Base-by-base conservation (phyloP, 768 basidiomycete species). In the Coprinellus aureogranulatus region DNA sequence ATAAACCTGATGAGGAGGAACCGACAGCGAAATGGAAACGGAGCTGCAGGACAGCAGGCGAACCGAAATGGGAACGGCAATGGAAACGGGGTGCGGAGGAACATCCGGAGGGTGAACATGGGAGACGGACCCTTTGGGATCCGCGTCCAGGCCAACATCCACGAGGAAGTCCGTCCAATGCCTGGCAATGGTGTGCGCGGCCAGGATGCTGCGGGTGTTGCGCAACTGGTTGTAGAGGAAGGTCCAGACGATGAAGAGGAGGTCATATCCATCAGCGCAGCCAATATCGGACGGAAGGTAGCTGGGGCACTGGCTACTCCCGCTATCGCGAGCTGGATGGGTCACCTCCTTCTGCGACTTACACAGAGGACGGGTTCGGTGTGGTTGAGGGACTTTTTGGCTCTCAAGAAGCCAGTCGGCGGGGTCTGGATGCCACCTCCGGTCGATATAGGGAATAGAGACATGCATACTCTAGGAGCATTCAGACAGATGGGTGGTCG, bases 251-350 rank as follows among this genome's bases (percentile, higher is more conserved):
- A 57, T 25, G 37, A 85, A 1, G 81, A 85, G 62, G 80, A 82
- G 59, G 79, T 82, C 41, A 80, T 88, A 53, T 77, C 80, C 41
- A 72, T 85, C 61, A 81, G 82, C 20, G 78, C 81, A 18, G 75
- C 81, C 18, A 84, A 86, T 0, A 65, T 90, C 3, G 89, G 89
- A 1, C 81, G 88, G 12, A 73, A 82, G 63, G 69, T 92, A 47
- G 87, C 85, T 22, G 88, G 89, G 3, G 88, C 89, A 0, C 71
- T 92, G 18, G 71, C 87, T 57, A 76, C 88, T 51, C 90, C 90
- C 0, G 78, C 79, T 8, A 82, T 92, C 61, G 80, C 90, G 22
- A 83, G 73, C 47, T 62, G 75, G 46, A 88, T 89, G 87, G 90
- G 90, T 0, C 64, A 72, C 10, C 60, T 88, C 14, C 76, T 92